A percentile compares a stretch with the other conserved stretches of the same genome.
phyloP scores from a whole-genome alignment of 73 alveolate genomes.

The Paraurostyla sp. region DNA sequence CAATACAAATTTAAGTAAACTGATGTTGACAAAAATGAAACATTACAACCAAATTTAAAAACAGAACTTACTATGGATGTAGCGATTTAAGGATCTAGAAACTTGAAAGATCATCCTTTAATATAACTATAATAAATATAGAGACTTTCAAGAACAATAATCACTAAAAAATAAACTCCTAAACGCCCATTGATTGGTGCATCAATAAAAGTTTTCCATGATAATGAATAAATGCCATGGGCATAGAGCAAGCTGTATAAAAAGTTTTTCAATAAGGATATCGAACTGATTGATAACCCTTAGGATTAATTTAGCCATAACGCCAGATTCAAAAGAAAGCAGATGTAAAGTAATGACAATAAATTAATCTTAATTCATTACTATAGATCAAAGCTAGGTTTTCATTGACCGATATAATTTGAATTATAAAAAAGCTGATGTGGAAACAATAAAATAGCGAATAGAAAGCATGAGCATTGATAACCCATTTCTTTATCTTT shows the following conservation, averaged over 20 bases:
- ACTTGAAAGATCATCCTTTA: too few species aligned
- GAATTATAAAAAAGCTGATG: background rate
- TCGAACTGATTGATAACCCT: background rate
- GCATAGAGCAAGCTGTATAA: conserved; percentile 8
- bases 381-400: conserved; percentile 15
- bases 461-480: conserved; percentile 1
- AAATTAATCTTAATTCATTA: background rate
- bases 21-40: too few species aligned
- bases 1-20: too few species aligned
- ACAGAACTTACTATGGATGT: conserved; percentile 34
- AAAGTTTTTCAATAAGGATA: background rate
- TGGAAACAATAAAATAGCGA: background rate
- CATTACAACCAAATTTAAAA: too few species aligned
- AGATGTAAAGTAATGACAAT: background rate
- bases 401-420: background rate
- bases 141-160: background rate
- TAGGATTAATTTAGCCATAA: background rate
- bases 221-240: conserved; percentile 18
- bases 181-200: background rate
- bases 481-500: background rate
- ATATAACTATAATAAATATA: too few species aligned
- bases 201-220: conserved; percentile 17
- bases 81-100: conserved; percentile 24
- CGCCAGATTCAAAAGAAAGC: background rate
- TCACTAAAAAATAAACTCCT: background rate